Percentiles rank a stretch among this genome's conserved stretches.
Evolutionary conservation across 495 filamentous ascomycete genomes (phyloP).

Genomic region (Jackrogersella minutella): DNA sequence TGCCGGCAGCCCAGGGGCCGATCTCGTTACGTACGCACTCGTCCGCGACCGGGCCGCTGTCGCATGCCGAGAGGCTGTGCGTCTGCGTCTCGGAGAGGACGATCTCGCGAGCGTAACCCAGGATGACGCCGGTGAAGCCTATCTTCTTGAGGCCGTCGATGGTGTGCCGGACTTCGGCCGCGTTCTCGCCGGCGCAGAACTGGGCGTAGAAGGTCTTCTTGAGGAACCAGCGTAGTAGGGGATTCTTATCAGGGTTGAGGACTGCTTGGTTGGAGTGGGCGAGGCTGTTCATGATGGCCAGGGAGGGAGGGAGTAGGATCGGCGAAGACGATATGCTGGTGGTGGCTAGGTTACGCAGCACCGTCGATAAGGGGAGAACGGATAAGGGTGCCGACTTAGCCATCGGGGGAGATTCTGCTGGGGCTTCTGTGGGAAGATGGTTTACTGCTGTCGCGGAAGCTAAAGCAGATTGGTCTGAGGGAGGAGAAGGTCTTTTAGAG

Average conservation of each 20-base stretch:
- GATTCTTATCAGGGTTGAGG: conserved; percentile 66
- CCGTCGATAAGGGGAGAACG: conserved; percentile 73
- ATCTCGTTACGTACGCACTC: conserved; percentile 67
- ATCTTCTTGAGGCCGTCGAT: conserved; percentile 67
- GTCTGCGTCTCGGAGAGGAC: conserved; percentile 64
- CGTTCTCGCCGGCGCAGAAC: conserved; percentile 81
- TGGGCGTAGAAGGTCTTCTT: conserved; percentile 84
- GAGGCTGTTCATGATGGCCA: conserved; percentile 72
- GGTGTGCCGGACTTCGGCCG: conserved; percentile 65
- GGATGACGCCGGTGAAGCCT: conserved; percentile 78
- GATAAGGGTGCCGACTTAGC: conserved; percentile 63
- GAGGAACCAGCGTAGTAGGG: conserved; percentile 63
- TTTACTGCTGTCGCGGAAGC: conserved; percentile 27
- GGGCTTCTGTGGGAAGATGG: conserved; percentile 27
- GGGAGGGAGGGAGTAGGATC: conserved; percentile 72
- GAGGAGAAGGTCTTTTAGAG: conserved; percentile 46
- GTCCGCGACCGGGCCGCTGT: conserved; percentile 46
- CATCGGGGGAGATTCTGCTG: conserved; percentile 37
- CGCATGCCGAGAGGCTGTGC: conserved; percentile 46
- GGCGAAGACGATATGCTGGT: conserved; percentile 82
- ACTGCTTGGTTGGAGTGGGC: conserved; percentile 70
- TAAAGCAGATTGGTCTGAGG: conserved; percentile 42
- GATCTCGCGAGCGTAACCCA: conserved; percentile 79
- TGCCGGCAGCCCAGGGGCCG: conserved; percentile 75
- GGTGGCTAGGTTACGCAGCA: conserved; percentile 81